Percentiles rank a stretch among this genome's conserved stretches.
phyloP scores from a whole-genome alignment of 1,284 basidiomycete species.

The Apiotrichum porosum region DNA sequence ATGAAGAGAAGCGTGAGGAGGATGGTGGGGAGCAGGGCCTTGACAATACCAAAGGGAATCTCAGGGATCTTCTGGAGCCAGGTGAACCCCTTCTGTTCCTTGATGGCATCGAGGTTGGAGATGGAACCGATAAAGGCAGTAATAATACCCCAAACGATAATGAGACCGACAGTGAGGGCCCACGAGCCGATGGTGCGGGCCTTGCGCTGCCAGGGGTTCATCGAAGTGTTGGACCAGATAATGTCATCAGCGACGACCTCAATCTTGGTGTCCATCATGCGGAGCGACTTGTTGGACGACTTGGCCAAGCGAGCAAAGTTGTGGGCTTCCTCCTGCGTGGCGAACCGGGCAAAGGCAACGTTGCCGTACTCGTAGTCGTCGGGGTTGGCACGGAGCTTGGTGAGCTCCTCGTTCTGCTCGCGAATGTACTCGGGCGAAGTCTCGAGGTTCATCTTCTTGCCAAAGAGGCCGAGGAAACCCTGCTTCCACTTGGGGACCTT shows the following conservation, averaged over 20 bases:
- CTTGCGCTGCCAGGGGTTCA: constrained; percentile 54
- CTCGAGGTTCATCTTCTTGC: constrained; percentile 54
- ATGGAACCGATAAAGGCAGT: constrained; percentile 81
- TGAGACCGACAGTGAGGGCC: constrained; percentile 53
- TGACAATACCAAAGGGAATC: constrained; percentile 67
- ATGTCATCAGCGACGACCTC: constrained; percentile 75
- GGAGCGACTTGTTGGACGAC: constrained; percentile 45
- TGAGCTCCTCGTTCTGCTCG: constrained; percentile 52
- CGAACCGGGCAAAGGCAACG: constrained; percentile 84
- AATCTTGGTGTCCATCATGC: constrained; percentile 56
- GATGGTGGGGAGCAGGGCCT: constrained; percentile 82
- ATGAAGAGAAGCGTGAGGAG: constrained; percentile 84
- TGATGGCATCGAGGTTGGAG: constrained; percentile 74
- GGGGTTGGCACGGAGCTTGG: constrained; percentile 55
- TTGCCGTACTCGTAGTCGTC: constrained; percentile 47
- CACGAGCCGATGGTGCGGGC: constrained; percentile 52
- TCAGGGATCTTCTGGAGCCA: constrained; percentile 74
- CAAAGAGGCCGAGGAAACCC: constrained; percentile 53
- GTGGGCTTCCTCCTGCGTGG: constrained; percentile 60
- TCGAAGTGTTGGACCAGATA: constrained; percentile 71
- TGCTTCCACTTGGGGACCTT: constrained; percentile 58
- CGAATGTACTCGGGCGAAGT: constrained; percentile 53
- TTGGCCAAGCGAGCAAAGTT: constrained; percentile 59
- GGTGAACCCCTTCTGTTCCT: constrained; percentile 52
- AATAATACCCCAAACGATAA: constrained; percentile 54